A percentile compares a stretch with the other conserved stretches of the same genome.
These are phyloP conservation scores for Phytophthora fragariaefolia DNA, from an alignment of 352 stramenopile species.

Conservation along the genomic window DNA sequence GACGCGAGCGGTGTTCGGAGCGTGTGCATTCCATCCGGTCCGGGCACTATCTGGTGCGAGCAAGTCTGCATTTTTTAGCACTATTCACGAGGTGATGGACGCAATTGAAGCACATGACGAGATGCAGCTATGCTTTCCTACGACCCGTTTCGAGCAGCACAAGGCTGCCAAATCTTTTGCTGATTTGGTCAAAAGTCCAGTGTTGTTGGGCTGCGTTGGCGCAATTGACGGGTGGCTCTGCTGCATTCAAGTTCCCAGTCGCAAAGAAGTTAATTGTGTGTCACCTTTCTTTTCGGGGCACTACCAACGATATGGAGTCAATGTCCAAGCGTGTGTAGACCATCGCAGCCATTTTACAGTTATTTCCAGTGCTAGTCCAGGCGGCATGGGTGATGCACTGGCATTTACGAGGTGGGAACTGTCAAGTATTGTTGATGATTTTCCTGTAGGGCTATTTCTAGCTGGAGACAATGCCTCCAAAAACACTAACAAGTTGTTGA, in stretches of 20 bases:
- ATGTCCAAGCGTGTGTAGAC: neutral
- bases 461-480: slow-evolving; percentile 7
- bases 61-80: neutral
- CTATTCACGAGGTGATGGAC: neutral
- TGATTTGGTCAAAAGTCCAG: neutral
- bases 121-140: neutral
- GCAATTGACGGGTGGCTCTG: neutral
- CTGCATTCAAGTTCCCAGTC: neutral
- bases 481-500: slow-evolving; percentile 4
- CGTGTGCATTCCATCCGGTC: neutral
- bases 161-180: neutral
- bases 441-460: neutral
- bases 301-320: neutral
- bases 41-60: neutral
- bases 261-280: neutral
- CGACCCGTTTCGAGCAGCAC: neutral
- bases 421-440: neutral
- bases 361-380: neutral
- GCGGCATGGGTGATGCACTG: neutral
- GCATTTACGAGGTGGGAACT: neutral
- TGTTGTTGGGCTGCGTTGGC: neutral
- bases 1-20: neutral
- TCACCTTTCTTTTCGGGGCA: neutral
- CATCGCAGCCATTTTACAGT: neutral
- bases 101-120: neutral